These are phyloP conservation scores for Lactarius akahatsu DNA, from an alignment of 768 basidiomycete genomes.

Conservation along the genomic window DNA sequence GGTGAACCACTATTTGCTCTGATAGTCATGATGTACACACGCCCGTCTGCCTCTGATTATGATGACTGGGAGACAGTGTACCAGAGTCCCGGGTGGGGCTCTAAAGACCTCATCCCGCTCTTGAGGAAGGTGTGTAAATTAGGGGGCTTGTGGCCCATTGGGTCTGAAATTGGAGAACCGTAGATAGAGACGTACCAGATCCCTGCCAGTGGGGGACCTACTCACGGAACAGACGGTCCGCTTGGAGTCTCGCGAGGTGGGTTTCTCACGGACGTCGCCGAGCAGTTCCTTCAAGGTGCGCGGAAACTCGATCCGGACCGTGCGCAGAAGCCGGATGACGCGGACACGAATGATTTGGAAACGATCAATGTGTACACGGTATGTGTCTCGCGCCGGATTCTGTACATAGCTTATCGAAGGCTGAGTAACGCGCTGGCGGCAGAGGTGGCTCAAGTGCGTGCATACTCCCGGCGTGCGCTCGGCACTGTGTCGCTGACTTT, in stretches of 20 bases:
- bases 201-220: conserved; percentile 31
- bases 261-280: conserved; percentile 29
- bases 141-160: neutral
- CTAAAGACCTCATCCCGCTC: conserved; percentile 54
- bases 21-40: conserved; percentile 46
- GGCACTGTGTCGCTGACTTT: neutral
- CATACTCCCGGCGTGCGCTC: neutral
- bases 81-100: conserved; percentile 62
- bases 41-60: conserved; percentile 61
- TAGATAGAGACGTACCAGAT: conserved; percentile 44
- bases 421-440: conserved; percentile 15
- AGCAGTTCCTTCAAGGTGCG: conserved; percentile 35
- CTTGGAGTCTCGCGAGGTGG: conserved; percentile 39
- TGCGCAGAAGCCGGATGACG: conserved; percentile 19
- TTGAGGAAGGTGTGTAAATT: conserved; percentile 48
- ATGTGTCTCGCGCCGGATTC: neutral
- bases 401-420: neutral
- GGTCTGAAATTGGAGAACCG: neutral
- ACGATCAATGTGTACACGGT: conserved; percentile 34
- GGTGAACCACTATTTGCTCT: no score
- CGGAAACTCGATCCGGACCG: conserved; percentile 31
- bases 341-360: conserved; percentile 32
- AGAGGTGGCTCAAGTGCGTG: conserved; percentile 57
- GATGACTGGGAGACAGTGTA: conserved; percentile 57
- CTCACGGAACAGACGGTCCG: conserved; percentile 50